phyloP scores from a whole-genome alignment of 2,329 filamentous ascomycete genomes.

The Blastomyces parvus region DNA sequence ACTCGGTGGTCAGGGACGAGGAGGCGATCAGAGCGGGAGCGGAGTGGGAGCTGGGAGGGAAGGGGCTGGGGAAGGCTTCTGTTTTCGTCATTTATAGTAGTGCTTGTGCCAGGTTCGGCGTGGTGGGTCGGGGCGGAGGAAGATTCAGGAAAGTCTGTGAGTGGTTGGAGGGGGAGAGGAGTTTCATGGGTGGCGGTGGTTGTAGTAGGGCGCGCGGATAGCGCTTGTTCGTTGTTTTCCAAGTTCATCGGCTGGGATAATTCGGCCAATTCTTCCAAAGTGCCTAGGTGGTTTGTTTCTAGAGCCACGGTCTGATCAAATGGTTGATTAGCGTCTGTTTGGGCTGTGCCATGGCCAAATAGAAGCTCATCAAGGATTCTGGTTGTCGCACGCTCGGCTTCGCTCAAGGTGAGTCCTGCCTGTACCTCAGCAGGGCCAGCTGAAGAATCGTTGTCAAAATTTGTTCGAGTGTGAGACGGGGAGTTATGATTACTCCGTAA shows the following conservation, averaged over 20 bases:
- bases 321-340: background rate
- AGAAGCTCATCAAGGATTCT: conserved; percentile 31
- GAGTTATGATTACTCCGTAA: conserved; percentile 25
- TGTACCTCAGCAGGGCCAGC: conserved; percentile 12
- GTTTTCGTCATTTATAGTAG: conserved; percentile 6
- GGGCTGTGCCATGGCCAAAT: conserved; percentile 15
- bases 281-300: background rate
- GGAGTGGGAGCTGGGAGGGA: conserved; percentile 13
- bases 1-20: conserved; percentile 28
- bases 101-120: background rate
- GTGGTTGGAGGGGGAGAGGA: background rate
- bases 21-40: conserved; percentile 12
- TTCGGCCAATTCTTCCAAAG: background rate
- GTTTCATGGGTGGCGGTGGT: background rate
- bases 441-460: background rate
- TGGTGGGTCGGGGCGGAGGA: background rate
- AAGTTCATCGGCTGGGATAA: background rate
- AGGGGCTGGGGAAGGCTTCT: conserved; percentile 5
- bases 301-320: background rate
- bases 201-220: background rate
- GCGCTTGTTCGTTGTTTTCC: background rate
- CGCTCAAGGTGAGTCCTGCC: conserved; percentile 19
- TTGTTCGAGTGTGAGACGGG: conserved; percentile 16
- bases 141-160: background rate
- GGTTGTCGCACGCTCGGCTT: conserved; percentile 20